Percentiles rank a stretch among this genome's conserved stretches.
Evolutionary conservation across 345 rosid species (phyloP).

Genomic region (Trapa bicornis): DNA sequence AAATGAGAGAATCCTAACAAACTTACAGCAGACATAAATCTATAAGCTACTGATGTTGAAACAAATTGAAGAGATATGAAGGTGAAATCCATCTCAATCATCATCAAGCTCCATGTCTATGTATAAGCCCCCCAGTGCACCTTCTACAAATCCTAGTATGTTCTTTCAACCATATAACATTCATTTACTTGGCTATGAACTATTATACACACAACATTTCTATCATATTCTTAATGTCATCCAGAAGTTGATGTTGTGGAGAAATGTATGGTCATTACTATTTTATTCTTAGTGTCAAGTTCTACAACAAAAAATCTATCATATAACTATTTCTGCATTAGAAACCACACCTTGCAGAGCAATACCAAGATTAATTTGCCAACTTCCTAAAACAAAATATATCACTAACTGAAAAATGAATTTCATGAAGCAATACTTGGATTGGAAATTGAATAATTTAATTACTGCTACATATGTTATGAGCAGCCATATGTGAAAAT

Average conservation of each 20-base stretch:
- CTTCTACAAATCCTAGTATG: neutral
- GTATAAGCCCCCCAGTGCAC: neutral
- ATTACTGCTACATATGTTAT: neutral
- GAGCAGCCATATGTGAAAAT: neutral
- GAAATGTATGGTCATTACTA: neutral
- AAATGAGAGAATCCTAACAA: neutral
- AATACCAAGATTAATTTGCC: neutral
- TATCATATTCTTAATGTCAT: neutral
- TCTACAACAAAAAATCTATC: neutral
- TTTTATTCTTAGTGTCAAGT: neutral
- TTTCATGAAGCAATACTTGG: neutral
- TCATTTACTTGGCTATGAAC: neutral
- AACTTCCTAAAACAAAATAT: neutral
- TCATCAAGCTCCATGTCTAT: neutral
- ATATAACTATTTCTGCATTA: neutral
- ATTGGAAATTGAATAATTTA: neutral
- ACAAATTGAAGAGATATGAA: neutral
- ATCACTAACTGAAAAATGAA: neutral
- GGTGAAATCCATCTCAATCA: neutral
- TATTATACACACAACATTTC: neutral
- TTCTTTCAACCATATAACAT: neutral
- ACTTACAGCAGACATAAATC: neutral
- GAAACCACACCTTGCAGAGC: neutral
- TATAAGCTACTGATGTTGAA: neutral
- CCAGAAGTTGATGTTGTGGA: neutral